Evolutionary conservation across 2,329 filamentous ascomycete species (phyloP).

Genomic region (Xylaria sp.): DNA sequence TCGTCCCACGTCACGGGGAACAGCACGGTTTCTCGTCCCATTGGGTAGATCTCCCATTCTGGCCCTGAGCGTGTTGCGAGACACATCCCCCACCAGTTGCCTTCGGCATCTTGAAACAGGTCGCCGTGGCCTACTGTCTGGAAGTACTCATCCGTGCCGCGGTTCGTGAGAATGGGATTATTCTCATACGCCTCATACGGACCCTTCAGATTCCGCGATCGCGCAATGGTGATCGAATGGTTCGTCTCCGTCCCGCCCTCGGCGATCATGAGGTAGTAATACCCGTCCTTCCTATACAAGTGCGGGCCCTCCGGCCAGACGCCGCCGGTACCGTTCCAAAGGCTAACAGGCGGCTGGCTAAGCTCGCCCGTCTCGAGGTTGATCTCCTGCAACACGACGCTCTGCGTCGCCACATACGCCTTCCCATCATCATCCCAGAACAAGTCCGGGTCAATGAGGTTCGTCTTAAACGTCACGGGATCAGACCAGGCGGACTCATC

Average conservation of each 20-base stretch:
- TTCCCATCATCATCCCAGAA: constrained; percentile 55
- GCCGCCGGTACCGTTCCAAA: constrained; percentile 60
- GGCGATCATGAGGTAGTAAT: constrained; percentile 62
- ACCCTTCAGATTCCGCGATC: constrained; percentile 54
- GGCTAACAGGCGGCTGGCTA: constrained; percentile 44
- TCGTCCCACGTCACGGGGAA: constrained; percentile 58
- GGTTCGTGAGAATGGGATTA: constrained; percentile 60
- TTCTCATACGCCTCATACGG: constrained; percentile 56
- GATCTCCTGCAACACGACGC: constrained; percentile 49
- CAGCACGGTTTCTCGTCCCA: constrained; percentile 65
- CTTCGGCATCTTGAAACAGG: constrained; percentile 56
- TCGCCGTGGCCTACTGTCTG: constrained; percentile 59
- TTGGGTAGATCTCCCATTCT: constrained; percentile 57
- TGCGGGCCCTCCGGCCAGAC: constrained; percentile 59
- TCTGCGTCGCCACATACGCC: constrained; percentile 52
- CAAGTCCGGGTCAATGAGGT: constrained; percentile 56
- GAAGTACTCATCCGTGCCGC: constrained; percentile 54
- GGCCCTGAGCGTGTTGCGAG: constrained; percentile 59
- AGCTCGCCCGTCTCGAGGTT: constrained; percentile 52
- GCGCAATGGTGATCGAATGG: constrained; percentile 58
- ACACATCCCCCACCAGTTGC: constrained; percentile 65
- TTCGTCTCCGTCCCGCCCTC: constrained; percentile 59
- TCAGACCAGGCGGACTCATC: constrained; percentile 55
- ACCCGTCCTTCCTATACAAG: constrained; percentile 57
- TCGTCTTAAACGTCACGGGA: constrained; percentile 49